These are phyloP conservation scores for Biscogniauxia mediterranea DNA, from an alignment of 2,329 filamentous ascomycete species.

Conservation along the genomic window DNA sequence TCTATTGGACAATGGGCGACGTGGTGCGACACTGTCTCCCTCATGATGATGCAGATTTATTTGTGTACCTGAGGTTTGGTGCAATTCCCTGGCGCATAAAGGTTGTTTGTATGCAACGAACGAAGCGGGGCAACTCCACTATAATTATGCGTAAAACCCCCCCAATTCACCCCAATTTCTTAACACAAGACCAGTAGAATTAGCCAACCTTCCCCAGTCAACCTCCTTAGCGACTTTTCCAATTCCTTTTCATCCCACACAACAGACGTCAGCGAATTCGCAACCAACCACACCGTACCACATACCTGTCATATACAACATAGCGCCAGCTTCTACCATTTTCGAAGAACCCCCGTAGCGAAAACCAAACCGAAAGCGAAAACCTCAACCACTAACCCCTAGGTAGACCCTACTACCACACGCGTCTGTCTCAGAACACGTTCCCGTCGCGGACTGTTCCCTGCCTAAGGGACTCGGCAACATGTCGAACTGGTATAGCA, in stretches of 20 bases:
- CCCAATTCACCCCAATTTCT: background rate
- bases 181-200: background rate
- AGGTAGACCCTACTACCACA: background rate
- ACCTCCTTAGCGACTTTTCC: background rate
- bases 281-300: background rate
- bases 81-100: background rate
- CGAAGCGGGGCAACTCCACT: conserved; percentile 3
- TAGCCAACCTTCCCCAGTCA: background rate
- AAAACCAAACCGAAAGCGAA: no score
- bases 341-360: background rate
- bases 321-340: background rate
- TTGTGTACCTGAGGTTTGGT: no score
- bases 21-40: background rate
- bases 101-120: background rate
- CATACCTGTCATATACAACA: conserved; percentile 1
- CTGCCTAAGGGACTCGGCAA: conserved; percentile 23
- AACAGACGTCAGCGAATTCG: background rate
- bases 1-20: background rate
- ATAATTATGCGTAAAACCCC: conserved; percentile 1
- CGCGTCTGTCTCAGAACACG: conserved; percentile 13
- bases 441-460: conserved; percentile 2
- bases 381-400: no score
- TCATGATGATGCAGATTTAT: background rate
- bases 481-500: conserved; percentile 82
- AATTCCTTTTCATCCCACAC: conserved; percentile 1